A percentile compares a stretch with the other conserved stretches of the same genome.
phyloP scores from a whole-genome alignment of 768 basidiomycete species.

The Pulveroboletus sp. region DNA sequence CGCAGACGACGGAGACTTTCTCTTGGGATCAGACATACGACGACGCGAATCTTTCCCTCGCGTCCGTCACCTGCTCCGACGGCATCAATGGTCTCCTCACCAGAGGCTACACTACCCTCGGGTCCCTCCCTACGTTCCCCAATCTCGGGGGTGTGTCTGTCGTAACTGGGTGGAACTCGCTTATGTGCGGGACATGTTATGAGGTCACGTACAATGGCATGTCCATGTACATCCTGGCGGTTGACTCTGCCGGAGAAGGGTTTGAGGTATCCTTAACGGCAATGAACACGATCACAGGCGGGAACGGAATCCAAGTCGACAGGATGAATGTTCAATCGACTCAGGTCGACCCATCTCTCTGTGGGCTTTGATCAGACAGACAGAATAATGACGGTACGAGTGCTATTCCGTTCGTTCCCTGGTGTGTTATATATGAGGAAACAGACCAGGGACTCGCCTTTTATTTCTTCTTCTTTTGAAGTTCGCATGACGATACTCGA shows the following conservation, averaged over 20 bases:
- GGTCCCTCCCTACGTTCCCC: constrained; percentile 30
- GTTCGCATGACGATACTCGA: too few relatives aligned
- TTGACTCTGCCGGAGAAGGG: constrained; percentile 27
- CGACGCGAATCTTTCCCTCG: constrained; percentile 15
- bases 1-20: constrained; percentile 12
- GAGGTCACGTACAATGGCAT: constrained; percentile 21
- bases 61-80: constrained; percentile 29
- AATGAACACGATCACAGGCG: constrained; percentile 50
- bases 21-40: constrained; percentile 32
- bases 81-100: constrained; percentile 30
- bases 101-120: constrained; percentile 32
- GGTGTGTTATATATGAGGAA: too few relatives aligned
- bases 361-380: constrained; percentile 32
- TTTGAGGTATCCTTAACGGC: constrained; percentile 49
- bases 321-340: constrained; percentile 40
- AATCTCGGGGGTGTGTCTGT: constrained; percentile 32
- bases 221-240: constrained; percentile 23
- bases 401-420: too few relatives aligned
- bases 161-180: constrained; percentile 27
- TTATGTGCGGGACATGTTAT: constrained; percentile 33
- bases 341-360: constrained; percentile 42
- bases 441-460: too few relatives aligned
- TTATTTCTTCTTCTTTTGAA: too few relatives aligned
- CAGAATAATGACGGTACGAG: too few relatives aligned
- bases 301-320: constrained; percentile 44